A percentile compares a stretch with the other conserved stretches of the same genome.
These are phyloP conservation scores for Wickerhamiella brachini DNA, from an alignment of 805 yeast genomes.

Conservation along the genomic window DNA sequence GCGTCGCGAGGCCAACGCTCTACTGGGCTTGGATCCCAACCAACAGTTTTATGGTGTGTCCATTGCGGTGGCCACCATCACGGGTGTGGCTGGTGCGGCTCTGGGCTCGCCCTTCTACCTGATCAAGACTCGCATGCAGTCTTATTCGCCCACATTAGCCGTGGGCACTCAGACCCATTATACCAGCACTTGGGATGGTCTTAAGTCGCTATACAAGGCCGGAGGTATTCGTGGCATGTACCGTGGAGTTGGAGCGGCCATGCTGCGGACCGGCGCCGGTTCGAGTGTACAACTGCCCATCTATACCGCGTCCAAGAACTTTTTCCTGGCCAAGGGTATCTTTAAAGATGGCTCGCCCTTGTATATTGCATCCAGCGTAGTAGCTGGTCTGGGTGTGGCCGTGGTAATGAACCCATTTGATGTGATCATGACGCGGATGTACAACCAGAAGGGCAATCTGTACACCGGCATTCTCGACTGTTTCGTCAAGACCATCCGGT, in stretches of 20 bases:
- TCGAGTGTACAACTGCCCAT: constrained; percentile 91
- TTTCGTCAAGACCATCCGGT: constrained; percentile 59
- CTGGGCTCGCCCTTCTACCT: constrained; percentile 85
- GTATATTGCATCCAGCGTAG: constrained; percentile 20
- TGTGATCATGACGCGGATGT: constrained; percentile 84
- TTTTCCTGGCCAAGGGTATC: constrained; percentile 38
- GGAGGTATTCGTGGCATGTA: constrained; percentile 74
- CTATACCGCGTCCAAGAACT: constrained; percentile 62
- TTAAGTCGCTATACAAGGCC: constrained; percentile 40
- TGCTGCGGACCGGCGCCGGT: constrained; percentile 87
- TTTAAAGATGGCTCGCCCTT: constrained; percentile 39
- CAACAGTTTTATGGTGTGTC: constrained; percentile 51
- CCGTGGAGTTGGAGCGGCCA: constrained; percentile 90
- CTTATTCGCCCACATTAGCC: constrained; percentile 52
- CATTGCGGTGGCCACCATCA: constrained; percentile 62
- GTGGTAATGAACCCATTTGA: constrained; percentile 97
- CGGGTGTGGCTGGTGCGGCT: constrained; percentile 83
- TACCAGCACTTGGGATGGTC: constrained; percentile 52
- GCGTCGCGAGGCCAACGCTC: constrained; percentile 43
- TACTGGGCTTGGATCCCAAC: constrained; percentile 35
- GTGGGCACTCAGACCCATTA: constrained; percentile 93
- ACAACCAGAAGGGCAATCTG: constrained; percentile 81
- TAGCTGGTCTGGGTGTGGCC: constrained; percentile 85
- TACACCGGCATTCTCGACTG: constrained; percentile 87
- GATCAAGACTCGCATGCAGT: constrained; percentile 93